Evolutionary conservation across 176 grass and related monocot genomes (phyloP).

Genomic region (Paspalum vaginatum): DNA sequence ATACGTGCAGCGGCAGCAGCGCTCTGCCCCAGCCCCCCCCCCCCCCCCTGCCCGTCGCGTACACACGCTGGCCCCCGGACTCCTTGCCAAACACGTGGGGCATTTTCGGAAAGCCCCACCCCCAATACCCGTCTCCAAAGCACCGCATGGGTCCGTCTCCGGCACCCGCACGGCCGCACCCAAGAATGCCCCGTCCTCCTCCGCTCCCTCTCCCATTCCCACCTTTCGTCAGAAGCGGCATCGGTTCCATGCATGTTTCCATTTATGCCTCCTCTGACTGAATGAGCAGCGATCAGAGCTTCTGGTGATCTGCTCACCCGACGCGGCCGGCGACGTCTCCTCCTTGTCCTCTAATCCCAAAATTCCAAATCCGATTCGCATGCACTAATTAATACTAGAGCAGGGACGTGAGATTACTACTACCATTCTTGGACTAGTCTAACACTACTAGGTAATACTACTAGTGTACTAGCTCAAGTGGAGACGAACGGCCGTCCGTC

Average conservation of each 20-base stretch:
- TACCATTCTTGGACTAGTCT: background rate
- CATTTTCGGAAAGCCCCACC: too few species aligned
- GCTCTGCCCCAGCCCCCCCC: background rate
- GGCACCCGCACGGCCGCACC: background rate
- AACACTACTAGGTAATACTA: background rate
- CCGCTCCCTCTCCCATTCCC: background rate
- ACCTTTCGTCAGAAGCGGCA: background rate
- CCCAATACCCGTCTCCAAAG: background rate
- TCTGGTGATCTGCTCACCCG: too few species aligned
- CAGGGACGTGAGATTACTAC: background rate
- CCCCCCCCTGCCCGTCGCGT: background rate
- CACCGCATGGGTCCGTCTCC: background rate
- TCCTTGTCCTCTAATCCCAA: background rate
- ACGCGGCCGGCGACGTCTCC: background rate
- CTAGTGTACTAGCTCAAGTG: constrained; percentile 13
- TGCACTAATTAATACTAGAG: too few species aligned
- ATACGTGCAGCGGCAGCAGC: constrained; percentile 24
- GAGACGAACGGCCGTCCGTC: background rate
- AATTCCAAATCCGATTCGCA: background rate
- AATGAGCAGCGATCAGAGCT: background rate
- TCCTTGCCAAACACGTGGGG: constrained; percentile 20
- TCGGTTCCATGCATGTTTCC: constrained; percentile 31
- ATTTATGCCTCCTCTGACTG: background rate
- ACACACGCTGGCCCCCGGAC: constrained; percentile 5
- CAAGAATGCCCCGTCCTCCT: constrained; percentile 9